phyloP scores from a whole-genome alignment of 192 early-diverging fungal species.

The Coemansia sp. region DNA sequence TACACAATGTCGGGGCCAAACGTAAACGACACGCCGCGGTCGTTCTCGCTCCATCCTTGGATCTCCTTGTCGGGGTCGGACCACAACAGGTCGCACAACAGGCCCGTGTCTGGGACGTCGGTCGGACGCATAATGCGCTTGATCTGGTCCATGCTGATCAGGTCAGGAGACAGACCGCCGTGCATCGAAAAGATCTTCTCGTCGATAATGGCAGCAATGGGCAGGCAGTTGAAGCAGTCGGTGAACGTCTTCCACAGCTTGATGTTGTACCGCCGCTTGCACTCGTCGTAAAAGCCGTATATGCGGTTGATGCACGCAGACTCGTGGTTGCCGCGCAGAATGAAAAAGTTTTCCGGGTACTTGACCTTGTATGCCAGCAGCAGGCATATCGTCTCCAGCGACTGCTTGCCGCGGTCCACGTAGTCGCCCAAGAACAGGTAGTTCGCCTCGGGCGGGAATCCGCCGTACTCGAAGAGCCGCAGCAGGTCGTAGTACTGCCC shows the following conservation, averaged over 20 bases:
- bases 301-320: conserved; percentile 98
- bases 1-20: conserved; percentile 88
- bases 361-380: conserved; percentile 95
- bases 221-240: conserved; percentile 97
- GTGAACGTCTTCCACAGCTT: conserved; percentile 99
- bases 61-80: conserved; percentile 90
- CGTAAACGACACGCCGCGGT: conserved; percentile 84
- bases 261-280: conserved; percentile 95
- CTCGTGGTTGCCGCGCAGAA: conserved; percentile 99
- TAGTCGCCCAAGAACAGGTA: conserved; percentile 99
- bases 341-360: conserved; percentile 89
- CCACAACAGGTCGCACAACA: conserved; percentile 88
- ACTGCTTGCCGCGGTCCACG: conserved; percentile 98
- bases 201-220: conserved; percentile 95
- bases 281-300: conserved; percentile 99
- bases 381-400: conserved; percentile 96
- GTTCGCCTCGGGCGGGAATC: conserved; percentile 95
- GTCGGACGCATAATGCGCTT: conserved; percentile 91
- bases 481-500: conserved; percentile 99
- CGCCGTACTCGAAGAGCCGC: conserved; percentile 96
- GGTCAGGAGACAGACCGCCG: conserved; percentile 92
- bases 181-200: conserved; percentile 99
- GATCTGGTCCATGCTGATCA: conserved; percentile 96
- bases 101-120: conserved; percentile 87
- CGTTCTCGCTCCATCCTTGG: conserved; percentile 85